Conservation (phyloP, 1,139 yeast genomes). For the Saccharomyces pastorianus region DNA sequence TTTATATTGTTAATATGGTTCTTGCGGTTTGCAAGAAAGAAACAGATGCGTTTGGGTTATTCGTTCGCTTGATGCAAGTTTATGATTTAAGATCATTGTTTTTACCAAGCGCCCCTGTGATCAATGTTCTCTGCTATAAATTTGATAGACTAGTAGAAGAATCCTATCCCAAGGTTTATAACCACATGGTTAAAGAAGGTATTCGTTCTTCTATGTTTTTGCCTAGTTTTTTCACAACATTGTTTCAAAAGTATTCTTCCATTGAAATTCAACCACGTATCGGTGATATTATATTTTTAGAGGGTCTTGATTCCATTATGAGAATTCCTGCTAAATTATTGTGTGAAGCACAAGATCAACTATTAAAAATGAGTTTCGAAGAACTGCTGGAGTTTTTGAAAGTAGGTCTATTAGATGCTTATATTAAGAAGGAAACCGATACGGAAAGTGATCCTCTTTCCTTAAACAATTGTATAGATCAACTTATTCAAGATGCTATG, state of each 20-base stretch:
- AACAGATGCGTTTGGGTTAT: constrained; percentile 52
- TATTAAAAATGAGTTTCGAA: constrained; percentile 64
- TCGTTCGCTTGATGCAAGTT: constrained; percentile 71
- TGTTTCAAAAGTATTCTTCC: constrained; percentile 50
- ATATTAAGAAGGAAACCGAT: constrained; percentile 29
- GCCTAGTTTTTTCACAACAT: background rate
- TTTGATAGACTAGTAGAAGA: constrained; percentile 73
- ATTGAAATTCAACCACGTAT: constrained; percentile 73
- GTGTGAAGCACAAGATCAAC: constrained; percentile 51
- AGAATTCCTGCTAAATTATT: constrained; percentile 78
- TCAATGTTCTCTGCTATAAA: constrained; percentile 71
- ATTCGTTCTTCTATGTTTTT: constrained; percentile 30
- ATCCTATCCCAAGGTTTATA: constrained; percentile 40
- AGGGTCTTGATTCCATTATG: constrained; percentile 77
- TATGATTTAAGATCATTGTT: constrained; percentile 66
- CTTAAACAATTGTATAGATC: constrained; percentile 32
- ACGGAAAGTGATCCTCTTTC: constrained; percentile 42
- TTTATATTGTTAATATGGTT: constrained; percentile 47
- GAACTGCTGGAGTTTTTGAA: constrained; percentile 64
- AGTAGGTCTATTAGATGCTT: constrained; percentile 61
- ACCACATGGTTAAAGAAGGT: constrained; percentile 77
- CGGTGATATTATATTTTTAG: constrained; percentile 77
- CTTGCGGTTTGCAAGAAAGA: constrained; percentile 5
- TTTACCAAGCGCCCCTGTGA: constrained; percentile 82
- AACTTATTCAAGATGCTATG: constrained; percentile 75